These are phyloP conservation scores for Ambrosia artemisiifolia DNA, from an alignment of 129 eudicot species.

Conservation along the genomic window DNA sequence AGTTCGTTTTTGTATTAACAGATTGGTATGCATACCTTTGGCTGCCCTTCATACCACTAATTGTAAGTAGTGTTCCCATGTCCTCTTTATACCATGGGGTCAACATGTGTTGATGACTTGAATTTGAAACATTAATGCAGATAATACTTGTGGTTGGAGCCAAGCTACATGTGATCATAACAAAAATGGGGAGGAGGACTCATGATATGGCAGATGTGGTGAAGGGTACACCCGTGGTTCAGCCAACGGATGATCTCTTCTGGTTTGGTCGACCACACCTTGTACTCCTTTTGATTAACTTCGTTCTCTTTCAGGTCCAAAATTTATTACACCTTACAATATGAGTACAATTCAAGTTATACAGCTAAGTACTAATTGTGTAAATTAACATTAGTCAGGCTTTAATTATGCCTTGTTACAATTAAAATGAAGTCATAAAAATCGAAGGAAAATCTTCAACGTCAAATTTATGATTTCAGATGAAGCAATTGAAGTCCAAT, in stretches of 20 bases:
- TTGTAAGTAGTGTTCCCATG: slow-evolving; percentile 37
- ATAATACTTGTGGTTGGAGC: slow-evolving; percentile 57
- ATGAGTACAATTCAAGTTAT: too few species aligned
- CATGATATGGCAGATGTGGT: slow-evolving; percentile 48
- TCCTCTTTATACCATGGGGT: too few species aligned
- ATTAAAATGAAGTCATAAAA: too few species aligned
- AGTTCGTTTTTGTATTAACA: slow-evolving; percentile 17
- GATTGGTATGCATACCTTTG: slow-evolving; percentile 56
- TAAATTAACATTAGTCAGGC: too few species aligned
- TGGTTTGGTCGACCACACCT: slow-evolving; percentile 67
- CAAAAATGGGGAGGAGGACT: slow-evolving; percentile 56
- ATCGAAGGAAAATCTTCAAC: too few species aligned
- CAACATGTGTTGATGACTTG: not conserved
- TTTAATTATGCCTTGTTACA: too few species aligned
- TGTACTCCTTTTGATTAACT: slow-evolving; percentile 56
- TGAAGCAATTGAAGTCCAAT: too few species aligned
- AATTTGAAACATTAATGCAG: slow-evolving; percentile 23
- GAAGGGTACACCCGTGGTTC: slow-evolving; percentile 50
- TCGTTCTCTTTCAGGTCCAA: slow-evolving; percentile 56
- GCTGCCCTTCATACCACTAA: slow-evolving; percentile 58
- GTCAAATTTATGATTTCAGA: too few species aligned
- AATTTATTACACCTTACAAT: too few species aligned
- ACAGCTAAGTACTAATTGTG: too few species aligned
- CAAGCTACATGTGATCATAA: slow-evolving; percentile 59
- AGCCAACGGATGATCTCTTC: slow-evolving; percentile 58